Percentiles rank a stretch among this genome's conserved stretches.
Conservation (phyloP, 805 yeast genomes). For the Barnettozyma vustinii region DNA sequence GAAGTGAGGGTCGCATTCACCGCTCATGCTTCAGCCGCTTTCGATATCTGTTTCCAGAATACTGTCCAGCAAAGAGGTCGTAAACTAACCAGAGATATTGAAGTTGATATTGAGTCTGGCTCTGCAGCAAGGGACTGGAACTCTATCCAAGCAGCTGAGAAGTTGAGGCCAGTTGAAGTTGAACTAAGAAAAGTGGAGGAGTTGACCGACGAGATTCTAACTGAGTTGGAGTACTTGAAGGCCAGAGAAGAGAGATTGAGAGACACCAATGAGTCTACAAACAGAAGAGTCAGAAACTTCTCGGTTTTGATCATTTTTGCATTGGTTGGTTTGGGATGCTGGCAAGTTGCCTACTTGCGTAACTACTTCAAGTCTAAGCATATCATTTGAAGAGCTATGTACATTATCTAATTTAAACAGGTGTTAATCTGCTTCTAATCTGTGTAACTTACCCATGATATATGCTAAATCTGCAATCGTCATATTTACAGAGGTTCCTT, state of each 20-base stretch:
- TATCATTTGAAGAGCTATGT: slow-evolving; percentile 36
- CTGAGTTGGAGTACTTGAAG: slow-evolving; percentile 78
- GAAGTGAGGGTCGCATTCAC: slow-evolving; percentile 75
- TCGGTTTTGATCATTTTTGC: slow-evolving; percentile 64
- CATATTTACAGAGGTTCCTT: slow-evolving; percentile 31
- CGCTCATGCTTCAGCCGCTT: slow-evolving; percentile 72
- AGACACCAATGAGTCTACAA: slow-evolving; percentile 95
- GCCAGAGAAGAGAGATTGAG: slow-evolving; percentile 87
- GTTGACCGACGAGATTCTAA: slow-evolving; percentile 72
- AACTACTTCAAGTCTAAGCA: slow-evolving; percentile 87
- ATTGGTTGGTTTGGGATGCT: slow-evolving; percentile 73
- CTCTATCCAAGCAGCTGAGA: slow-evolving; percentile 86
- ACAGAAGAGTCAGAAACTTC: slow-evolving; percentile 86
- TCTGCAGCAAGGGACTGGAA: slow-evolving; percentile 98
- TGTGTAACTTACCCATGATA: slow-evolving; percentile 43
- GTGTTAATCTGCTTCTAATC: slow-evolving; percentile 1
- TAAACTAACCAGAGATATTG: slow-evolving; percentile 61
- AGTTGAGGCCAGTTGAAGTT: slow-evolving; percentile 87
- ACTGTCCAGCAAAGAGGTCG: slow-evolving; percentile 37
- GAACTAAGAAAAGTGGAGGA: slow-evolving; percentile 85
- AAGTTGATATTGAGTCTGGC: slow-evolving; percentile 90
- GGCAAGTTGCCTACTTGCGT: slow-evolving; percentile 92
- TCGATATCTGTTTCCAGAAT: slow-evolving; percentile 90
- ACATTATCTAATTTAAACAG: neutral
- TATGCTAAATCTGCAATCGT: slow-evolving; percentile 43